phyloP scores from a whole-genome alignment of 2,329 filamentous ascomycete genomes.

The Fusarium palustre region DNA sequence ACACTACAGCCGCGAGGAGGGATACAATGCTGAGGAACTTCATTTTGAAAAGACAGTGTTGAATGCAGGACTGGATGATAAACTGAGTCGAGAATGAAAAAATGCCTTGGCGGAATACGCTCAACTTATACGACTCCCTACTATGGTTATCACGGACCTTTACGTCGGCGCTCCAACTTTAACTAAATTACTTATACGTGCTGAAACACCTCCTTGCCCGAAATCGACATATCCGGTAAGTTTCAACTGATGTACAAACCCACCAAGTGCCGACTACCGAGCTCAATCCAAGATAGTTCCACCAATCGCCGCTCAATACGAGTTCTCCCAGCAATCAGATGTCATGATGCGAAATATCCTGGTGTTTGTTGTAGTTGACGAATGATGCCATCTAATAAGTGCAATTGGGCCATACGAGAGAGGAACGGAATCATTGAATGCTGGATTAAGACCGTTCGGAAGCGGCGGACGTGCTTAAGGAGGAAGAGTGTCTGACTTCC shows the following conservation, averaged over 20 bases:
- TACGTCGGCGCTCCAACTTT: conserved; percentile 10
- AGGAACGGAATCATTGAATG: neutral
- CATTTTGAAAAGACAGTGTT: conserved; percentile 28
- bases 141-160: neutral
- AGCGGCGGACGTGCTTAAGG: neutral
- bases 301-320: conserved; percentile 24
- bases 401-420: neutral
- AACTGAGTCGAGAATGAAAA: neutral
- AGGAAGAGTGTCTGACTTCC: neutral
- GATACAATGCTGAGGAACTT: conserved; percentile 43
- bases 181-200: conserved; percentile 3
- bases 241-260: neutral
- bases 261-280: conserved; percentile 34
- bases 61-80: neutral
- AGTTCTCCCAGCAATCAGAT: conserved; percentile 35
- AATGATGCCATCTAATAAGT: neutral
- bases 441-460: neutral
- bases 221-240: conserved; percentile 25
- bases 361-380: conserved; percentile 10
- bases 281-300: conserved; percentile 1
- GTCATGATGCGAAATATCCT: neutral
- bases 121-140: conserved; percentile 11
- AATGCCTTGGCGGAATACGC: conserved; percentile 4
- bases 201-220: conserved; percentile 27
- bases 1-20: conserved; percentile 47